Evolutionary conservation across 2,329 filamentous ascomycete genomes (phyloP).

Genomic region (Helotiales sp.): DNA sequence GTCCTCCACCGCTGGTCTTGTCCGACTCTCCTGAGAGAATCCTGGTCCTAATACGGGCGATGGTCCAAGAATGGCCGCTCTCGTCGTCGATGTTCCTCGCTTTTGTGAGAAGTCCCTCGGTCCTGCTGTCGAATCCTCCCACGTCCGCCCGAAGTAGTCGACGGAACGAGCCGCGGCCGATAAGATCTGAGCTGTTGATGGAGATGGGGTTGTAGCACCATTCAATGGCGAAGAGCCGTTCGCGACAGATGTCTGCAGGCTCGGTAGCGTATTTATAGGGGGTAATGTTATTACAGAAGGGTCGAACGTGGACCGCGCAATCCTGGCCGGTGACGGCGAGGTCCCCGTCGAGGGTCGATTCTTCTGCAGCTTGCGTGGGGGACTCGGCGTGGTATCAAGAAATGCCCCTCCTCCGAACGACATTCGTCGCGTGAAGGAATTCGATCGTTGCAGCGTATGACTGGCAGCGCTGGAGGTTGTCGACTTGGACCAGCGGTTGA

Average conservation of each 20-base stretch:
- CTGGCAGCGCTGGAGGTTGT: constrained; percentile 22
- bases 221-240: constrained; percentile 30
- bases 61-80: constrained; percentile 21
- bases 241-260: constrained; percentile 25
- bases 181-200: constrained; percentile 35
- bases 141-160: constrained; percentile 34
- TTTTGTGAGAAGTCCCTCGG: constrained; percentile 26
- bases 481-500: constrained; percentile 29
- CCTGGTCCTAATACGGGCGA: constrained; percentile 20
- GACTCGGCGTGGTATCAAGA: constrained; percentile 16
- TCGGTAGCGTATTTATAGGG: constrained; percentile 34
- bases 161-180: constrained; percentile 33
- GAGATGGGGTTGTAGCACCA: constrained; percentile 31
- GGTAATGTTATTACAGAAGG: constrained; percentile 25
- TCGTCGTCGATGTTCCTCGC: constrained; percentile 22
- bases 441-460: constrained; percentile 19
- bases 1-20: constrained; percentile 8
- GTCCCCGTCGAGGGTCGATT: constrained; percentile 25
- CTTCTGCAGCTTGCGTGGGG: constrained; percentile 30
- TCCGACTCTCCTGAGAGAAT: constrained; percentile 2
- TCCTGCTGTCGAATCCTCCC: constrained; percentile 29
- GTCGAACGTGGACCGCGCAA: constrained; percentile 19
- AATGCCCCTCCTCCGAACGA: constrained; percentile 21
- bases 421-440: constrained; percentile 25
- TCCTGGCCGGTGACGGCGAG: constrained; percentile 19